phyloP scores from a whole-genome alignment of 2,329 filamentous ascomycete genomes.

The Bertia moriformis region DNA sequence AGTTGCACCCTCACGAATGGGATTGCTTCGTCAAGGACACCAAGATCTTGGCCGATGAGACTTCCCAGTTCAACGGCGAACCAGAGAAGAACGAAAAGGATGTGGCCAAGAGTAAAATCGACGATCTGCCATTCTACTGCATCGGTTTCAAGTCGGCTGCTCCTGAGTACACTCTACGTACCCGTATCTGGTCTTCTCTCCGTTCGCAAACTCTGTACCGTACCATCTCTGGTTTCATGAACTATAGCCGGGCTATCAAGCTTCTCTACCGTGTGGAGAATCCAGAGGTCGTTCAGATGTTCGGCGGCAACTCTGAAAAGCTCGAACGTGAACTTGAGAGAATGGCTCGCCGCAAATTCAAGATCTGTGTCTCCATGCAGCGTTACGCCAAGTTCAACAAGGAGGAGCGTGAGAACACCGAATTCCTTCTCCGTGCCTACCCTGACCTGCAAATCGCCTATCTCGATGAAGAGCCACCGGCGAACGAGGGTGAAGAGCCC shows the following conservation, averaged over 20 bases:
- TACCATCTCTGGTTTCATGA: constrained; percentile 98
- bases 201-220: constrained; percentile 95
- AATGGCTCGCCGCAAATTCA: constrained; percentile 98
- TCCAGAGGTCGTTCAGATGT: constrained; percentile 98
- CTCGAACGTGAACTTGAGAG: constrained; percentile 91
- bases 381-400: constrained; percentile 98
- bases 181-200: constrained; percentile 95
- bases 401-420: constrained; percentile 97
- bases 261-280: constrained; percentile 97
- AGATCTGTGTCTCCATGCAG: constrained; percentile 96
- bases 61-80: constrained; percentile 84
- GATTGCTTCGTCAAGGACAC: constrained; percentile 99
- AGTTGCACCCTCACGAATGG: constrained; percentile 96
- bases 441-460: constrained; percentile 98
- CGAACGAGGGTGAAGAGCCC: constrained; percentile 83
- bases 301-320: constrained; percentile 97
- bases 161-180: constrained; percentile 92
- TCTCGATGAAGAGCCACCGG: constrained; percentile 82
- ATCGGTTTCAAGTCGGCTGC: constrained; percentile 99
- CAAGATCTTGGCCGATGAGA: constrained; percentile 96
- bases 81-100: constrained; percentile 88
- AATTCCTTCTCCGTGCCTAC: constrained; percentile 92
- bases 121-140: constrained; percentile 97
- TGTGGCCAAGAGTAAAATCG: constrained; percentile 95
- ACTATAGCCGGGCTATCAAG: constrained; percentile 98